Conservation (phyloP, 371 early-diverging fungal species). For the Mortierella sp. region DNA sequence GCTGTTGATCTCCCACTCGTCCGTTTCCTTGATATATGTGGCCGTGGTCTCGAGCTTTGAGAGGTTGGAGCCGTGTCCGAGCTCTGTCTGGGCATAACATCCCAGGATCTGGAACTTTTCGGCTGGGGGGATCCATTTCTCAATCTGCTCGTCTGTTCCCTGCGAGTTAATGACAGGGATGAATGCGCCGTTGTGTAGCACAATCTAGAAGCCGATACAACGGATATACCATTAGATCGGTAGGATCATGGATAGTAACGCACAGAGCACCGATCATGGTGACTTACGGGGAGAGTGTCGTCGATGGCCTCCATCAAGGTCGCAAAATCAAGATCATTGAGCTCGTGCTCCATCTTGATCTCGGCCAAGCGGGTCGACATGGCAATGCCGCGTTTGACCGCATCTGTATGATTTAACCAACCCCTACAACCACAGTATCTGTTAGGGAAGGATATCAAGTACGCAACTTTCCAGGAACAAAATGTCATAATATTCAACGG, state of each 20-base stretch:
- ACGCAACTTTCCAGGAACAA: neutral
- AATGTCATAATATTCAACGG: neutral
- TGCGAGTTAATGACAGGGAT: slow-evolving; percentile 82
- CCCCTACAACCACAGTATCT: slow-evolving; percentile 14
- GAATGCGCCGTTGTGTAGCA: slow-evolving; percentile 70
- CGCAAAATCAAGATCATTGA: slow-evolving; percentile 51
- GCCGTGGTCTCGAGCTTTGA: slow-evolving; percentile 93
- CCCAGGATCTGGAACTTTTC: slow-evolving; percentile 82
- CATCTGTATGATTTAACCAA: slow-evolving; percentile 52
- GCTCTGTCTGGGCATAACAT: slow-evolving; percentile 88
- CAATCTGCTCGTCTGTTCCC: slow-evolving; percentile 82
- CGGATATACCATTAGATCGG: too few species aligned
- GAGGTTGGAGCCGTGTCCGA: slow-evolving; percentile 72
- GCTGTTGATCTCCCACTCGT: slow-evolving; percentile 88
- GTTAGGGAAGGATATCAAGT: neutral
- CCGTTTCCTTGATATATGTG: slow-evolving; percentile 81
- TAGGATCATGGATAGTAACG: too few species aligned
- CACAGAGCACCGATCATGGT: too few species aligned
- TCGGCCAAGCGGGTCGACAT: slow-evolving; percentile 51
- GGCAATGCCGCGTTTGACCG: slow-evolving; percentile 53
- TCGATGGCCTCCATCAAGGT: slow-evolving; percentile 42
- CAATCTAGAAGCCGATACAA: slow-evolving; percentile 7
- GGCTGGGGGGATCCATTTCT: slow-evolving; percentile 79
- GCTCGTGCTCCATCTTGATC: slow-evolving; percentile 51
- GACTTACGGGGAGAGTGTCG: slow-evolving; percentile 40